Evolutionary conservation across 441 rosid genomes (phyloP), one percentile per base, ranked within the genome.

Genomic region (Croton laevigatus): DNA sequence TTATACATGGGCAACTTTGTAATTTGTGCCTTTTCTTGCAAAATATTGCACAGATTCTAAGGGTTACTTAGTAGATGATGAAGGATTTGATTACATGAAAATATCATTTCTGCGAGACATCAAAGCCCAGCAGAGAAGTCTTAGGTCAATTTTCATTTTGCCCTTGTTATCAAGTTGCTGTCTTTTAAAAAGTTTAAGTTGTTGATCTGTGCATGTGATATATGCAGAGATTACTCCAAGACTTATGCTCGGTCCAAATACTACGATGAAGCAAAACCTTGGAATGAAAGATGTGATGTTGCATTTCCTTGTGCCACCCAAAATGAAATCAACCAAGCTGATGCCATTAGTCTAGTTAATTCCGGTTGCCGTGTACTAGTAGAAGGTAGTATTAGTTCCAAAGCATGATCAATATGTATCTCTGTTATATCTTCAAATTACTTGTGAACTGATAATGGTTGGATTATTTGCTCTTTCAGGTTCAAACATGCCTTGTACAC

Each of bases 51-150:
- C 89, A 95, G 99, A 95, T 81, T 86, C 99, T 63, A 95, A 88
- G 69, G 99, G 99, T 71, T 95, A 88, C 77, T 87, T 93, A 82
- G 95, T 95, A 82, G 99, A 95, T 60, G 99, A 95, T 69, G 99
- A 95, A 22, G 99, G 99, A 62, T 91, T 95, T 70, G 99, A 95
- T 82, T 93, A 86, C 79, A 79, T 91, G 93, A 95, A 95, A 83
- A 90, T 95, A 80, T 84, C 97, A 61, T 87, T 93, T 80, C 79
- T 95, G 80, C 90, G 99, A 83, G 99, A 95, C 66, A 83, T 95
- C 79, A 93, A 93, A 88, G 82, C 96, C 58, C 98, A 95, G 81
- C 98, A 93, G 71, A 91, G 97, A 90, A 91, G 95, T 79, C 82
- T 95, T 86, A 89, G 99, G 98, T 93, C 69, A 58, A 65, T 73